Conservation (phyloP, 2,329 filamentous ascomycete genomes). For the Pestalotiopsis sp. region DNA sequence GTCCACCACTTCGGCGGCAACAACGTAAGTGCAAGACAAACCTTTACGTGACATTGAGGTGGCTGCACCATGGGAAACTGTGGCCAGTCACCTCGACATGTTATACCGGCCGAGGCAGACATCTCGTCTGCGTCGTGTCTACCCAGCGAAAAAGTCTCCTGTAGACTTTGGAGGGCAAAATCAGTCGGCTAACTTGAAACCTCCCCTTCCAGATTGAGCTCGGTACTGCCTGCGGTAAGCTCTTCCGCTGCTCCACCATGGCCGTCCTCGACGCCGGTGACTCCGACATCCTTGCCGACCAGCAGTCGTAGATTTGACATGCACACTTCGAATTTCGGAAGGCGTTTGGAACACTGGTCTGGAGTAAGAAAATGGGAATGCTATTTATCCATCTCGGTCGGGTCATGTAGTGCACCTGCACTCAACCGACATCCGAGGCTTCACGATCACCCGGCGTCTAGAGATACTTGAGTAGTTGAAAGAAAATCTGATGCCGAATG, state of each 20-base stretch:
- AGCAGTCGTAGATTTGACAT: constrained; percentile 54
- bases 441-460: constrained; percentile 14
- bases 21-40: constrained; percentile 75
- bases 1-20: constrained; percentile 98
- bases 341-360: constrained; percentile 28
- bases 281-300: constrained; percentile 92
- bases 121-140: constrained; percentile 37
- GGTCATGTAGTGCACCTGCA: background rate
- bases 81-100: background rate
- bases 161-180: constrained; percentile 85
- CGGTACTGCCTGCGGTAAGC: constrained; percentile 97
- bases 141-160: constrained; percentile 89
- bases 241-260: constrained; percentile 98
- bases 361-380: constrained; percentile 9
- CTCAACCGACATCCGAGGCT: constrained; percentile 14
- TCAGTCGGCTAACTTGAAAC: constrained; percentile 53
- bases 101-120: constrained; percentile 8
- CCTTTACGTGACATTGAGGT: constrained; percentile 1
- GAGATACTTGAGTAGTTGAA: constrained; percentile 21
- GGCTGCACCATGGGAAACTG: constrained; percentile 3
- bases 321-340: constrained; percentile 20
- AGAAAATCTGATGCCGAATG: constrained; percentile 20
- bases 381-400: constrained; percentile 1
- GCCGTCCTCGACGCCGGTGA: constrained; percentile 95
- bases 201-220: constrained; percentile 78